Base-by-base conservation (phyloP, 768 basidiomycete species). In the Panus rudis region DNA sequence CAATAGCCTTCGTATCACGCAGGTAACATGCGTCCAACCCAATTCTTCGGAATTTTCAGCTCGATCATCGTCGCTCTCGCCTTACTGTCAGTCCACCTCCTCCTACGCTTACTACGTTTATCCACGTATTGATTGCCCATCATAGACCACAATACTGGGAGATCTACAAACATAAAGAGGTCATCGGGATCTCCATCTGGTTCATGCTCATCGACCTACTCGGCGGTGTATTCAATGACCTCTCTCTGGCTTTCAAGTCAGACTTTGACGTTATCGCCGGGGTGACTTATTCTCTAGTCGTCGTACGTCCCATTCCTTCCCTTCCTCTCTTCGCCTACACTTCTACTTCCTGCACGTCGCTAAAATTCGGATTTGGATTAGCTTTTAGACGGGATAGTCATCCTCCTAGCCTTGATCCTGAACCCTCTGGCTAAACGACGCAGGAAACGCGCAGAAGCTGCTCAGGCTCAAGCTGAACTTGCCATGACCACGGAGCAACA, bases 161-260 rank as follows among this genome's bases (percentile, higher is more conserved):
- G 55, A 89, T 91, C 34, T 82, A 73, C 62, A 73, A 74, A 48
- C 67, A 70, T 52, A 68, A 67, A 49, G 73, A 79, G 49, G 80
- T 84, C 28, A 54, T 75, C 19, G 87, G 88, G 6, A 77, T 92
- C 40, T 84, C 81, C 1, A 63, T 84, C 33, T 32, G 67, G 6
- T 89, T 90, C 64, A 79, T 90, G 65, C 50, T 62, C 7, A 68
- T 90, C 39, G 88, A 92, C 54, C 68, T 80, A 42, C 55, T 78
- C 7, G 88, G 86, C 23, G 79, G 75, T 4, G 60, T 89, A 2
- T 87, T 87, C 63, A 81, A 75, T 42, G 69, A 76, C 47, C 64
- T 86, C 6, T 83, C 81, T 21, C 69, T 89, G n/a, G 71, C 66
- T 25, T 86, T 87, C 65, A 77, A 79, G 50, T 58, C 61, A 4